phyloP scores from a whole-genome alignment of 257 asterid species.

The Parsonsia alboflavescens region DNA sequence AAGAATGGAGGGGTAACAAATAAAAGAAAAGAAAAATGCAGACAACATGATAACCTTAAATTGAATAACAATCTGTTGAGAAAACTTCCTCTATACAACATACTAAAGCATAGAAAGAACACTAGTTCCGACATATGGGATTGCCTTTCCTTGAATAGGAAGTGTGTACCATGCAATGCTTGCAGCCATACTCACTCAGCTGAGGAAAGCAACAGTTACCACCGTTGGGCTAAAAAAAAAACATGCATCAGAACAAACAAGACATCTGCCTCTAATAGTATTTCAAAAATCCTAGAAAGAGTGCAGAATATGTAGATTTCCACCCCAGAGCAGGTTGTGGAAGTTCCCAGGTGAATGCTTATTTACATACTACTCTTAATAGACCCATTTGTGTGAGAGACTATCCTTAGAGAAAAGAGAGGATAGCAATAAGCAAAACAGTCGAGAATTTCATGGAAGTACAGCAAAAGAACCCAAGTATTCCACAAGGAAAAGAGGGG shows the following conservation, averaged over 20 bases:
- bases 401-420: not conserved
- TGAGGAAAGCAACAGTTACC: no score
- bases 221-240: not conserved
- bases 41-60: not conserved
- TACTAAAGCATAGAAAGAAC: not conserved
- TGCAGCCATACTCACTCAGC: not conserved
- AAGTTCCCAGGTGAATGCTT: not conserved
- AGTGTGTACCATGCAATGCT: not conserved
- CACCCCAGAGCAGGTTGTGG: not conserved
- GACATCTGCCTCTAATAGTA: no score
- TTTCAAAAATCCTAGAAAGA: not conserved
- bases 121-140: not conserved
- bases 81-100: not conserved
- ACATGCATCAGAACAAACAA: no score
- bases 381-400: not conserved
- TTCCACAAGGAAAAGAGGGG: not conserved
- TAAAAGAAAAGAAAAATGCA: not conserved
- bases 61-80: not conserved
- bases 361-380: not conserved
- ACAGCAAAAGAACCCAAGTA: not conserved
- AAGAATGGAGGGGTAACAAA: not conserved
- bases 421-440: not conserved
- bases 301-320: not conserved
- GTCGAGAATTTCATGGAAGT: not conserved
- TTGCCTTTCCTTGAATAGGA: not conserved